Evolutionary conservation across 306 rosid genomes (phyloP).

Genomic region (Pyrus communis): DNA sequence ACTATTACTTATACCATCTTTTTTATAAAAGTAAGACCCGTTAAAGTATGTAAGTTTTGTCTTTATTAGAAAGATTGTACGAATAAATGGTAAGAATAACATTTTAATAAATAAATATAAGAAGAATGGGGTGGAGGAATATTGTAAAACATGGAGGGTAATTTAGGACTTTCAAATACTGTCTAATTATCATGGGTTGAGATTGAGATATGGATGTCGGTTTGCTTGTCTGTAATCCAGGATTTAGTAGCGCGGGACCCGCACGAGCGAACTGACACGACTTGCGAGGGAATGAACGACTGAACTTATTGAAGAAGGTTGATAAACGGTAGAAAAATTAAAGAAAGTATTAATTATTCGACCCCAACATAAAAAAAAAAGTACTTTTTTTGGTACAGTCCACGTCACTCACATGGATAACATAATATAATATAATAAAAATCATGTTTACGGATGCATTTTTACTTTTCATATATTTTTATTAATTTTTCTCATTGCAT

Average conservation of each 20-base stretch:
- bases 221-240: slow-evolving; percentile 5
- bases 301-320: not conserved
- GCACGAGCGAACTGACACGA: not conserved
- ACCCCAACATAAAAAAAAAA: not conserved
- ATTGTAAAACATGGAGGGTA: not conserved
- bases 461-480: too few species aligned
- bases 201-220: slow-evolving; percentile 17
- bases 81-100: too few species aligned
- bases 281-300: not conserved
- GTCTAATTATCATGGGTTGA: not conserved
- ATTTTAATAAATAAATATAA: too few species aligned
- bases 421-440: not conserved
- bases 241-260: not conserved
- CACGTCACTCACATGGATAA: not conserved
- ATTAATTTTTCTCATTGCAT: too few species aligned
- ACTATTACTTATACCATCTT: too few species aligned
- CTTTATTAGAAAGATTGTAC: too few species aligned
- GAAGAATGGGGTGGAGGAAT: not conserved
- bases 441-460: too few species aligned
- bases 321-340: too few species aligned
- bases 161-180: not conserved
- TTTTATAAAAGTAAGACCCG: too few species aligned
- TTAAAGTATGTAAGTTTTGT: fast-evolving
- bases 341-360: too few species aligned
- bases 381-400: not conserved